phyloP scores from a whole-genome alignment of 805 yeast species.

The Candida verbasci region DNA sequence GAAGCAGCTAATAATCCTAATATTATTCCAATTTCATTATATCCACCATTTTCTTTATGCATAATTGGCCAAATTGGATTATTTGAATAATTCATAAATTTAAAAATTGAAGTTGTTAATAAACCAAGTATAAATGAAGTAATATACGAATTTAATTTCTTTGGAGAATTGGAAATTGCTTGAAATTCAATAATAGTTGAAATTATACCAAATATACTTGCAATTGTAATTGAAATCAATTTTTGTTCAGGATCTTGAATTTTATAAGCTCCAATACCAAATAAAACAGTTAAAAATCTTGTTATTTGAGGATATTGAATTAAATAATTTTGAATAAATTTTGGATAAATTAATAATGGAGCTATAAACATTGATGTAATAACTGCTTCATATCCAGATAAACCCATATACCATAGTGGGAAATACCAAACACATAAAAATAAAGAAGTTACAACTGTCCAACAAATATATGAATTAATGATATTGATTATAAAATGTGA shows the following conservation, averaged over 20 bases:
- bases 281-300: conserved; percentile 48
- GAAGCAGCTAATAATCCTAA: conserved; percentile 62
- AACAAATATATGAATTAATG: conserved; percentile 71
- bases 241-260: conserved; percentile 67
- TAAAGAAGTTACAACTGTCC: conserved; percentile 80
- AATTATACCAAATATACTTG: conserved; percentile 58
- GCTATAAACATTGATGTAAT: conserved; percentile 49
- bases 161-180: conserved; percentile 23
- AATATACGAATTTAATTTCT: conserved; percentile 41
- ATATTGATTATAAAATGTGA: conserved; percentile 41
- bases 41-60: conserved; percentile 82
- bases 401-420: conserved; percentile 98
- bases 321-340: conserved; percentile 33
- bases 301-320: conserved; percentile 48
- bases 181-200: conserved; percentile 54
- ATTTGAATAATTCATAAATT: conserved; percentile 73
- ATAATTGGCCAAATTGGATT: conserved; percentile 97
- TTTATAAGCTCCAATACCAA: conserved; percentile 75
- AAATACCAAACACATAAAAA: conserved; percentile 92
- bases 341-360: conserved; percentile 52
- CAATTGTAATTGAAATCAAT: conserved; percentile 61
- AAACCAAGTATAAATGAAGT: conserved; percentile 68
- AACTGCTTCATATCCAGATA: conserved; percentile 86
- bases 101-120: conserved; percentile 65
- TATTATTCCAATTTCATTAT: conserved; percentile 64